These are phyloP conservation scores for Colletotrichum neosansevieriae DNA, from an alignment of 2,329 filamentous ascomycete species.

Conservation along the genomic window DNA sequence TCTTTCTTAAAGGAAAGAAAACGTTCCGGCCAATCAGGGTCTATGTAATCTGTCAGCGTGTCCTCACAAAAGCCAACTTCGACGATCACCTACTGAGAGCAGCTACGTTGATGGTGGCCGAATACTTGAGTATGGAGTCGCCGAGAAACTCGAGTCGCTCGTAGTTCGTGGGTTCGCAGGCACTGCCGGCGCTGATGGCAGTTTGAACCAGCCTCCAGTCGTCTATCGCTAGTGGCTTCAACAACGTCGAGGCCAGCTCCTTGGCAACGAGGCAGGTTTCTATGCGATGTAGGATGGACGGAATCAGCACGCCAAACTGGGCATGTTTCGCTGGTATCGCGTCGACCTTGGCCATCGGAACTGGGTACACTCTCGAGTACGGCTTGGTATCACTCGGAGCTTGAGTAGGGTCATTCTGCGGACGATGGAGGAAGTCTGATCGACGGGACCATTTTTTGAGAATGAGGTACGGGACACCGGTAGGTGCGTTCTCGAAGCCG, in stretches of 20 bases:
- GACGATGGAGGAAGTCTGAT: slow-evolving; percentile 68
- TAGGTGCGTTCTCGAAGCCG: slow-evolving; percentile 51
- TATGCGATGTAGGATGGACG: slow-evolving; percentile 78
- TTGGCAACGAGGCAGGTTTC: slow-evolving; percentile 74
- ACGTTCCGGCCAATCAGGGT: slow-evolving; percentile 80
- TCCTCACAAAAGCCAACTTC: neutral
- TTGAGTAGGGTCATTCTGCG: slow-evolving; percentile 21
- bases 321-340: slow-evolving; percentile 57
- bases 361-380: slow-evolving; percentile 59
- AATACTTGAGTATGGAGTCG: slow-evolving; percentile 84
- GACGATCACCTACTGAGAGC: slow-evolving; percentile 58
- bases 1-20: slow-evolving; percentile 78
- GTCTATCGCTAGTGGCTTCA: slow-evolving; percentile 63
- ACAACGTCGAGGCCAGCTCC: slow-evolving; percentile 66
- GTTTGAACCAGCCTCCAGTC: slow-evolving; percentile 67
- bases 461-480: slow-evolving; percentile 62
- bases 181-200: slow-evolving; percentile 77
- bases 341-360: slow-evolving; percentile 63
- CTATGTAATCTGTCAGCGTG: slow-evolving; percentile 49
- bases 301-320: slow-evolving; percentile 73
- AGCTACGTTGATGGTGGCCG: slow-evolving; percentile 73
- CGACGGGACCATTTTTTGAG: slow-evolving; percentile 65
- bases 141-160: slow-evolving; percentile 90
- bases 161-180: slow-evolving; percentile 75
- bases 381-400: slow-evolving; percentile 52